Evolutionary conservation across 2,329 filamentous ascomycete genomes (phyloP).

Genomic region (Hypocreales sp.): DNA sequence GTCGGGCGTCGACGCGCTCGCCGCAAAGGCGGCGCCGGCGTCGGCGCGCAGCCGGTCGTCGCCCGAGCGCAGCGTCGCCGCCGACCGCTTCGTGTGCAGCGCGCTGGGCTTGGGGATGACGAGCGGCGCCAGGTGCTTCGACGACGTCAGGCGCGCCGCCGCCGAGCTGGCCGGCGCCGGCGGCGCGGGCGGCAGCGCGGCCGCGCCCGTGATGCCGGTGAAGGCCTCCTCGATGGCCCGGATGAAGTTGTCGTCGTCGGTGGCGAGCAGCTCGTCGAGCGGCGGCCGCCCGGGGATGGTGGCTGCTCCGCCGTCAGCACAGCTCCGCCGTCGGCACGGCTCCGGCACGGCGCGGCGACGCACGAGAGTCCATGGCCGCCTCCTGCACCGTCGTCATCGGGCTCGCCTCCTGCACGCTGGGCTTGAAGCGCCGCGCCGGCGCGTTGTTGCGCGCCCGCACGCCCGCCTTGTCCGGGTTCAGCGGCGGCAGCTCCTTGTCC

Average conservation of each 20-base stretch:
- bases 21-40: slow-evolving; percentile 24
- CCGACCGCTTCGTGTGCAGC: slow-evolving; percentile 20
- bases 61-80: slow-evolving; percentile 29
- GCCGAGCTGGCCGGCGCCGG: slow-evolving; percentile 7
- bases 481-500: slow-evolving; percentile 28
- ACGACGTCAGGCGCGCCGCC: slow-evolving; percentile 24
- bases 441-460: slow-evolving; percentile 36
- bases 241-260: slow-evolving; percentile 2
- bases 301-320: slow-evolving; percentile 28
- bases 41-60: slow-evolving; percentile 24
- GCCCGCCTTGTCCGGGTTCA: slow-evolving; percentile 35
- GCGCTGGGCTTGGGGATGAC: slow-evolving; percentile 29
- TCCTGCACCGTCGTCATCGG: slow-evolving; percentile 57
- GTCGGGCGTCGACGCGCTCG: slow-evolving; percentile 19
- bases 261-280: slow-evolving; percentile 36
- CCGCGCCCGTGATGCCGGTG: slow-evolving; percentile 2
- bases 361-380: slow-evolving; percentile 54
- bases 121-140: slow-evolving; percentile 38
- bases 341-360: too few relatives aligned
- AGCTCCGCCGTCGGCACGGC: too few relatives aligned
- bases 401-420: slow-evolving; percentile 47
- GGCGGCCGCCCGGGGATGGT: slow-evolving; percentile 52
- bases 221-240: slow-evolving; percentile 10
- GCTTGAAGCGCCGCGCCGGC: slow-evolving; percentile 43
- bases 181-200: background rate